Evolutionary conservation across 768 basidiomycete species (phyloP).

Genomic region (Tricholoma terreum): DNA sequence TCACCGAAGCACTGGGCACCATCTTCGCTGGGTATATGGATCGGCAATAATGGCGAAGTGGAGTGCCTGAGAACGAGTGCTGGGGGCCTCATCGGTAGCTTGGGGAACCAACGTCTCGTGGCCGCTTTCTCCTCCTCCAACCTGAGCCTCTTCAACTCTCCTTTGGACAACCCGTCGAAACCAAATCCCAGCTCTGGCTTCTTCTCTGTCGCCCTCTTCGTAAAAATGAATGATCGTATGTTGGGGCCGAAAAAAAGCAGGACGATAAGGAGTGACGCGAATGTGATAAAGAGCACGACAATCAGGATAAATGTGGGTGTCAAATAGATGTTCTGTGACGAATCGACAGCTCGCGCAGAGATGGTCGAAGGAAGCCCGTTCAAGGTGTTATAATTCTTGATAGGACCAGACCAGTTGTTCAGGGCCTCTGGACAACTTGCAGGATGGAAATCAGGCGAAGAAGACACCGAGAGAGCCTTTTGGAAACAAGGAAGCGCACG

Average conservation of each 20-base stretch:
- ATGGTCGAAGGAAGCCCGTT: not conserved
- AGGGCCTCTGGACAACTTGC: not conserved
- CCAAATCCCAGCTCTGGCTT: slow-evolving; percentile 13
- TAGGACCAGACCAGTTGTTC: not conserved
- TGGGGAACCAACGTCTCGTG: slow-evolving; percentile 6
- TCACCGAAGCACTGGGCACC: not conserved
- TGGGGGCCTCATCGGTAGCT: slow-evolving; percentile 17
- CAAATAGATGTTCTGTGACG: slow-evolving; percentile 1
- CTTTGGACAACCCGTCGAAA: slow-evolving; percentile 21
- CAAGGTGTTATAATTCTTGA: not conserved
- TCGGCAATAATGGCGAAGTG: not conserved
- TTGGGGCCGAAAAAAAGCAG: slow-evolving; percentile 15
- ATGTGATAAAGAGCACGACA: slow-evolving; percentile 14
- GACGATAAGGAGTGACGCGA: slow-evolving; percentile 14
- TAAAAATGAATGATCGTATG: slow-evolving; percentile 6
- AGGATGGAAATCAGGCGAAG: not conserved
- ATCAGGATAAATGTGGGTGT: slow-evolving; percentile 18
- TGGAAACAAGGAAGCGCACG: slow-evolving; percentile 2
- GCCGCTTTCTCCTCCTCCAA: slow-evolving; percentile 14
- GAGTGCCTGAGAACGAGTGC: slow-evolving; percentile 9
- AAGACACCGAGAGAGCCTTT: not conserved
- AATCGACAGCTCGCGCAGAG: not conserved
- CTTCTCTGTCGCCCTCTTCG: slow-evolving; percentile 9
- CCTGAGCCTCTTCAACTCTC: slow-evolving; percentile 11
- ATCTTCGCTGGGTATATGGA: not conserved